Conservation (phyloP, 2,329 filamentous ascomycete genomes). For the Ophiostoma quercus region DNA sequence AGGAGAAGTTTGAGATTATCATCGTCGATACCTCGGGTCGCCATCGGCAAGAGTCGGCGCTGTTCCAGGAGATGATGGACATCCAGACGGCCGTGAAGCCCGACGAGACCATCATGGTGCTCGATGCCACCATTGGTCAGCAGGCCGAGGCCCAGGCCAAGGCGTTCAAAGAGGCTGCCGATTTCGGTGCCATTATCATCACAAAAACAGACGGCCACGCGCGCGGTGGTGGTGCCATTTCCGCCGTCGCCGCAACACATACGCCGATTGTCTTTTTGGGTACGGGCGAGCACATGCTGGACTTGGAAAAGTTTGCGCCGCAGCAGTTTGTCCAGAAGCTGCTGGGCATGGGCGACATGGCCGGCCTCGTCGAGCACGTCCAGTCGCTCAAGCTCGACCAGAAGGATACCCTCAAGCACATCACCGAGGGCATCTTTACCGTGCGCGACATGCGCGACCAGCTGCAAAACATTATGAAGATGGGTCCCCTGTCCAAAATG, state of each 20-base stretch:
- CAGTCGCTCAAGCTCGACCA: slow-evolving; percentile 93
- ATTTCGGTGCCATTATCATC: slow-evolving; percentile 97
- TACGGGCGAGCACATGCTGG: slow-evolving; percentile 94
- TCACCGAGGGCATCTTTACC: slow-evolving; percentile 93
- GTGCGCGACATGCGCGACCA: slow-evolving; percentile 92
- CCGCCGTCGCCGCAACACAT: slow-evolving; percentile 89
- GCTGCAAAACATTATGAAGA: slow-evolving; percentile 98
- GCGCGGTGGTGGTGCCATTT: slow-evolving; percentile 93
- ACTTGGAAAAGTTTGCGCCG: slow-evolving; percentile 87
- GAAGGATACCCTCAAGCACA: slow-evolving; percentile 99
- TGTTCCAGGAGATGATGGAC: slow-evolving; percentile 97
- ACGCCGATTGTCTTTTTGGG: slow-evolving; percentile 98
- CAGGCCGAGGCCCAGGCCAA: slow-evolving; percentile 90
- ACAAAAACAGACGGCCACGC: slow-evolving; percentile 98
- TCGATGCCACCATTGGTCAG: slow-evolving; percentile 94
- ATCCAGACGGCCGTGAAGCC: slow-evolving; percentile 87
- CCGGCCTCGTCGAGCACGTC: slow-evolving; percentile 90
- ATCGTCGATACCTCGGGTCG: slow-evolving; percentile 96
- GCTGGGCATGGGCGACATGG: slow-evolving; percentile 95
- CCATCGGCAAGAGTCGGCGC: slow-evolving; percentile 87
- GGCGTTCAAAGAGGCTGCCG: slow-evolving; percentile 94
- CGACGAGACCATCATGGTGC: slow-evolving; percentile 96
- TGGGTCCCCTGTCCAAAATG: slow-evolving; percentile 96
- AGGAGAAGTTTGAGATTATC: slow-evolving; percentile 96
- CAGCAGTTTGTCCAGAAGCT: slow-evolving; percentile 91